These are phyloP conservation scores for Monosporascus ibericus DNA, from an alignment of 2,329 filamentous ascomycete species.

Conservation along the genomic window DNA sequence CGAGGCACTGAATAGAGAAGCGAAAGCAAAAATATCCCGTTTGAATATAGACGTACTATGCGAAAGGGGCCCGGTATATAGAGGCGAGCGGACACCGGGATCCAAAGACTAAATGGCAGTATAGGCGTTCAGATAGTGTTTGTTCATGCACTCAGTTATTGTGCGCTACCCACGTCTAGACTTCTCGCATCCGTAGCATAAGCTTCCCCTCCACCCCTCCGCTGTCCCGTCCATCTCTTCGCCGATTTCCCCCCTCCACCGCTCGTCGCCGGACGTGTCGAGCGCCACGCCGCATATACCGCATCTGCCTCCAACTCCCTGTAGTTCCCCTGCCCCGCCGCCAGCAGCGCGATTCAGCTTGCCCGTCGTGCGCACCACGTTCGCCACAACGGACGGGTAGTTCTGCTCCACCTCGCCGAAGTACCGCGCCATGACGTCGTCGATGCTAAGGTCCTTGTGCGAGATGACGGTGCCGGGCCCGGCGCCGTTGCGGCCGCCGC, in stretches of 20 bases:
- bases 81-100: background rate
- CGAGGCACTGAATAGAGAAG: background rate
- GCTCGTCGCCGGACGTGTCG: slow-evolving; percentile 55
- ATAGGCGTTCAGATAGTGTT: background rate
- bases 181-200: slow-evolving; percentile 72
- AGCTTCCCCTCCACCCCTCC: slow-evolving; percentile 14
- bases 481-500: slow-evolving; percentile 18
- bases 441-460: slow-evolving; percentile 77
- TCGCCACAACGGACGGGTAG: slow-evolving; percentile 88
- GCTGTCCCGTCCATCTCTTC: slow-evolving; percentile 24
- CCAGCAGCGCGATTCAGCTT: slow-evolving; percentile 56
- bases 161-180: slow-evolving; percentile 46
- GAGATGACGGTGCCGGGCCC: slow-evolving; percentile 48
- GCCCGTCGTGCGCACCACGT: slow-evolving; percentile 86
- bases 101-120: background rate
- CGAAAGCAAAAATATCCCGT: background rate
- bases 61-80: too few species aligned
- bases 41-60: background rate
- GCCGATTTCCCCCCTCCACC: slow-evolving; percentile 57
- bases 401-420: slow-evolving; percentile 79
- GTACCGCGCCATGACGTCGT: slow-evolving; percentile 84
- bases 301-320: slow-evolving; percentile 38
- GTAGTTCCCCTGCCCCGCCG: slow-evolving; percentile 2
- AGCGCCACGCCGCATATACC: slow-evolving; percentile 65
- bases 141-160: too few species aligned